Percentiles rank a stretch among this genome's conserved stretches.
Evolutionary conservation across 192 early-diverging fungal genomes (phyloP).

Genomic region (Thoreauomyces humboldtii): DNA sequence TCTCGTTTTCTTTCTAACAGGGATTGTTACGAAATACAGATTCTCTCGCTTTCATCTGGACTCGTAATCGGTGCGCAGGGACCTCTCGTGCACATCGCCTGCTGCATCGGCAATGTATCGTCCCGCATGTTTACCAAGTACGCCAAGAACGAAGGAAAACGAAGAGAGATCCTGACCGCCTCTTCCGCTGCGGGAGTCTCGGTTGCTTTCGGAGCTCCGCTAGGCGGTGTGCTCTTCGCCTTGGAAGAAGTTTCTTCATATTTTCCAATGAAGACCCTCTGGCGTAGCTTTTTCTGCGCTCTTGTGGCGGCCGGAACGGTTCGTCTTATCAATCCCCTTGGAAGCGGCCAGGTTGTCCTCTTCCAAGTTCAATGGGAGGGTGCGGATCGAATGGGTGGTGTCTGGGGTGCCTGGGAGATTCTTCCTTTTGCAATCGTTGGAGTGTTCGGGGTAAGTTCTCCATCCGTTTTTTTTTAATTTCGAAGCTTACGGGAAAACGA

Average conservation of each 20-base stretch:
- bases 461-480: not conserved
- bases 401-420: constrained; percentile 90
- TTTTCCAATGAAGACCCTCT: constrained; percentile 93
- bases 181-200: constrained; percentile 93
- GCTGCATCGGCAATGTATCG: constrained; percentile 86
- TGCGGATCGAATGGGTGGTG: constrained; percentile 34
- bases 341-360: constrained; percentile 86
- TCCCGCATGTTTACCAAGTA: constrained; percentile 76
- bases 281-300: constrained; percentile 94
- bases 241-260: constrained; percentile 90
- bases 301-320: constrained; percentile 84
- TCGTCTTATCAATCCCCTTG: constrained; percentile 73
- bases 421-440: constrained; percentile 64
- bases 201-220: constrained; percentile 95
- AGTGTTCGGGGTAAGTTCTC: constrained; percentile 66
- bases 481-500: no score
- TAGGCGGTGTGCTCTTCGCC: constrained; percentile 78
- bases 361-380: constrained; percentile 91
- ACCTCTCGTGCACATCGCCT: constrained; percentile 91
- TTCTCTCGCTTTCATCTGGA: constrained; percentile 44
- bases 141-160: constrained; percentile 70
- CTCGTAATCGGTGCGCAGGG: constrained; percentile 64
- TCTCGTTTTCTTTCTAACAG: no score
- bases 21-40: constrained; percentile 70
- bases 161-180: constrained; percentile 46